These are phyloP conservation scores for Piper betle DNA, from an alignment of 164 flowering plant genomes.

Conservation along the genomic window DNA sequence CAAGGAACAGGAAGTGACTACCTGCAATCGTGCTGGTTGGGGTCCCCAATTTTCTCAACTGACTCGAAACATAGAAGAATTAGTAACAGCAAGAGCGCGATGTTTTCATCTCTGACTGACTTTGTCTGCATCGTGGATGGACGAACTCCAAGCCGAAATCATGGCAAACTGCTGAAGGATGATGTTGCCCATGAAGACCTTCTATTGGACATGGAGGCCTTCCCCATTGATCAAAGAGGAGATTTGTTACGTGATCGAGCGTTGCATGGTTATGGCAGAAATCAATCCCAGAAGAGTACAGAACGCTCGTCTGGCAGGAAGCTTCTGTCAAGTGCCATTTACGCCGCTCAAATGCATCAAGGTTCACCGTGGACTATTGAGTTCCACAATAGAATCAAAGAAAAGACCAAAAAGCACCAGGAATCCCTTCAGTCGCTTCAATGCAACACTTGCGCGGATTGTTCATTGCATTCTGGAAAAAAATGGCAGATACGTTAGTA, in stretches of 20 bases:
- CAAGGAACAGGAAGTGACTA: not conserved
- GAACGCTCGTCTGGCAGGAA: conserved; percentile 21
- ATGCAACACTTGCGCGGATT: conserved; percentile 19
- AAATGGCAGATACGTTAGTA: conserved; percentile 28
- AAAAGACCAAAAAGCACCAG: conserved; percentile 49
- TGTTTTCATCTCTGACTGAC: not conserved
- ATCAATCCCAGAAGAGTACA: conserved; percentile 15
- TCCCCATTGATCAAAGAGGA: conserved; percentile 10
- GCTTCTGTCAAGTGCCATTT: conserved; percentile 42
- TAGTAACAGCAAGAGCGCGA: not conserved
- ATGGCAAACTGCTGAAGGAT: not conserved
- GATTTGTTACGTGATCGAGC: conserved; percentile 18
- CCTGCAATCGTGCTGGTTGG: not conserved
- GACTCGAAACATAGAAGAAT: not conserved
- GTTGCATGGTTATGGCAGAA: conserved; percentile 12
- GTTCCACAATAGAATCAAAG: conserved; percentile 71
- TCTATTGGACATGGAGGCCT: conserved; percentile 4
- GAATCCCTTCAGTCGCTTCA: conserved; percentile 39
- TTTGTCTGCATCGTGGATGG: not conserved
- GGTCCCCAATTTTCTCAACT: not conserved
- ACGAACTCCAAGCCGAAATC: not conserved
- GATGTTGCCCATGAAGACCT: not conserved
- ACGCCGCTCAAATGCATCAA: conserved; percentile 26
- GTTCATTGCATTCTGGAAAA: conserved; percentile 19
- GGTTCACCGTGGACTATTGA: conserved; percentile 87